Percentiles rank a stretch among this genome's conserved stretches.
These are phyloP conservation scores for Ceratobasidium sp. DNA, from an alignment of 1,284 basidiomycete species.

Conservation along the genomic window DNA sequence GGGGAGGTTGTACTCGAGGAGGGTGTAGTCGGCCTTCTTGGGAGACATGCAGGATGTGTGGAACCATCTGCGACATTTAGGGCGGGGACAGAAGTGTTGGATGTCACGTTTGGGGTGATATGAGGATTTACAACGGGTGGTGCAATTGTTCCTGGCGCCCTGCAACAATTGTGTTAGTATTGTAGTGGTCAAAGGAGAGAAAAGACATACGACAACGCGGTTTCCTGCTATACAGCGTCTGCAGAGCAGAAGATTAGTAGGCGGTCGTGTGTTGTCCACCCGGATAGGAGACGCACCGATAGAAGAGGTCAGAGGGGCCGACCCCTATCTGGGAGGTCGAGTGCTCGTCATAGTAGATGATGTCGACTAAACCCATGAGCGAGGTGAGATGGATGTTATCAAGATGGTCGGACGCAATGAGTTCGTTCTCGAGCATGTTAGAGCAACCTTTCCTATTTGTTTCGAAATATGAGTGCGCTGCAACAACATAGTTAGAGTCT, in stretches of 20 bases:
- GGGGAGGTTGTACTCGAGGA: slow-evolving; percentile 10
- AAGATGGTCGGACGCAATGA: slow-evolving; percentile 24
- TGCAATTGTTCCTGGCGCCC: slow-evolving; percentile 12
- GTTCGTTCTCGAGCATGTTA: slow-evolving; percentile 24
- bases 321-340: neutral
- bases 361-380: neutral
- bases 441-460: slow-evolving; percentile 5
- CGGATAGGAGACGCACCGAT: neutral
- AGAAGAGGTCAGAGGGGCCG: slow-evolving; percentile 7
- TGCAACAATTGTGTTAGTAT: neutral
- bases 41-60: slow-evolving; percentile 22
- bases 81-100: slow-evolving; percentile 29
- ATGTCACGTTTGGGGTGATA: slow-evolving; percentile 22
- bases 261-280: neutral
- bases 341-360: slow-evolving; percentile 12
- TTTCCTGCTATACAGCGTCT: slow-evolving; percentile 14
- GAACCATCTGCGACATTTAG: slow-evolving; percentile 11
- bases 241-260: neutral
- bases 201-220: slow-evolving; percentile 13
- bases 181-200: neutral
- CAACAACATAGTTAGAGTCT: neutral
- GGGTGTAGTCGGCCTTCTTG: slow-evolving; percentile 20
- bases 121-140: neutral
- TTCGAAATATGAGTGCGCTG: neutral
- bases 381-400: slow-evolving; percentile 31